Evolutionary conservation across 345 rosid species (phyloP).

Genomic region (Zanthoxylum bungeanum): DNA sequence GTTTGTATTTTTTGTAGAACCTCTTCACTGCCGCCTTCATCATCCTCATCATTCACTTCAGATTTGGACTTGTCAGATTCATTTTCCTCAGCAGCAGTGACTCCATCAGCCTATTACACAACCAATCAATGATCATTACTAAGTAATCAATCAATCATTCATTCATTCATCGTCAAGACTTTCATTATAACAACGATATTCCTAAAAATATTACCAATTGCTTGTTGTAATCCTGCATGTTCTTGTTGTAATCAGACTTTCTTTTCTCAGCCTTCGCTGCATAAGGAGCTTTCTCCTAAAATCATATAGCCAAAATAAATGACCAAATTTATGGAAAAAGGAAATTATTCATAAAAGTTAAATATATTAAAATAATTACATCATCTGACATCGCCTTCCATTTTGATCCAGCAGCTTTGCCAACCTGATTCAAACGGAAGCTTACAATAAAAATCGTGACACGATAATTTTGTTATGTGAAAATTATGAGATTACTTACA

Average conservation of each 20-base stretch:
- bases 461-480: no score
- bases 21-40: slow-evolving; percentile 53
- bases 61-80: slow-evolving; percentile 86
- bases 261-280: slow-evolving; percentile 53
- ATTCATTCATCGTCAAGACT: neutral
- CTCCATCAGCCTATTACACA: slow-evolving; percentile 42
- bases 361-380: slow-evolving; percentile 36
- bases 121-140: no score
- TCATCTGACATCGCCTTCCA: slow-evolving; percentile 69
- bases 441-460: neutral
- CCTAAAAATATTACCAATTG: slow-evolving; percentile 38
- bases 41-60: slow-evolving; percentile 61
- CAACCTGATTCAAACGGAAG: slow-evolving; percentile 46
- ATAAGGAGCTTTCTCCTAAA: slow-evolving; percentile 68
- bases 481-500: slow-evolving; percentile 26
- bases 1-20: slow-evolving; percentile 22
- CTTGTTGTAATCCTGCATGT: slow-evolving; percentile 59
- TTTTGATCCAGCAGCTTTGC: slow-evolving; percentile 73
- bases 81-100: slow-evolving; percentile 46
- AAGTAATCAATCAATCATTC: neutral
- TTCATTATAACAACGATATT: no score
- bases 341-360: no score
- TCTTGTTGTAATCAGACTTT: slow-evolving; percentile 61
- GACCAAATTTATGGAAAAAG: neutral
- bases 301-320: neutral